Conservation (phyloP, 1,284 basidiomycete species). For the Cryptococcus sp. region DNA sequence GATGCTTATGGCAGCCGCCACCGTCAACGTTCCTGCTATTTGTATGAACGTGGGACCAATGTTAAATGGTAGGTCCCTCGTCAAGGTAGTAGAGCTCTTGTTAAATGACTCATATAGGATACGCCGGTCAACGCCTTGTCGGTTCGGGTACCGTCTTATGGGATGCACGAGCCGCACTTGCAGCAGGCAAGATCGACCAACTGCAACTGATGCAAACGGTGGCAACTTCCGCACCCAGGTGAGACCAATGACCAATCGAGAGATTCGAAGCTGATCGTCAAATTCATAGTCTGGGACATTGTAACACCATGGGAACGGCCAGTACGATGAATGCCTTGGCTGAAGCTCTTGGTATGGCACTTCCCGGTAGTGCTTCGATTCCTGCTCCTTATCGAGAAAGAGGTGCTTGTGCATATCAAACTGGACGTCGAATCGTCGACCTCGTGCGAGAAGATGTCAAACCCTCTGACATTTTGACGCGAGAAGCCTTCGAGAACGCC, state of each 20-base stretch:
- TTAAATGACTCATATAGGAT: conserved; percentile 22
- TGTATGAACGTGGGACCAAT: conserved; percentile 49
- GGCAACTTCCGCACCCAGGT: conserved; percentile 45
- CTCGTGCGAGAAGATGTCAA: conserved; percentile 84
- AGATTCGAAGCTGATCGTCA: not conserved
- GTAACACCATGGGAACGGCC: conserved; percentile 52
- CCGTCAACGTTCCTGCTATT: conserved; percentile 49
- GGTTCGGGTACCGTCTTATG: conserved; percentile 52
- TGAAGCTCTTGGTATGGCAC: conserved; percentile 87
- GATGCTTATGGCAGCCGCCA: conserved; percentile 42
- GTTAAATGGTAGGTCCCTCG: conserved; percentile 31
- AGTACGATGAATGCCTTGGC: conserved; percentile 82
- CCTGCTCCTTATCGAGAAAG: conserved; percentile 61
- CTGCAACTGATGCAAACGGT: conserved; percentile 45
- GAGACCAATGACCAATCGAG: conserved; percentile 4
- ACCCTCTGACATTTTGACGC: conserved; percentile 88
- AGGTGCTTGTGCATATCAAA: conserved; percentile 62
- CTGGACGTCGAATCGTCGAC: conserved; percentile 77
- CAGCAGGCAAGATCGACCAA: conserved; percentile 44
- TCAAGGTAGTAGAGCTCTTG: too few relatives aligned
- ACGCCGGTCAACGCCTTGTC: conserved; percentile 40
- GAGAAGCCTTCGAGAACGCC: conserved; percentile 86
- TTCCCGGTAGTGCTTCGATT: conserved; percentile 83
- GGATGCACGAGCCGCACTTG: conserved; percentile 42
- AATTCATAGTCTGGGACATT: conserved; percentile 36